phyloP scores from a whole-genome alignment of 768 basidiomycete species.

The Rhodotorula diobovata region DNA sequence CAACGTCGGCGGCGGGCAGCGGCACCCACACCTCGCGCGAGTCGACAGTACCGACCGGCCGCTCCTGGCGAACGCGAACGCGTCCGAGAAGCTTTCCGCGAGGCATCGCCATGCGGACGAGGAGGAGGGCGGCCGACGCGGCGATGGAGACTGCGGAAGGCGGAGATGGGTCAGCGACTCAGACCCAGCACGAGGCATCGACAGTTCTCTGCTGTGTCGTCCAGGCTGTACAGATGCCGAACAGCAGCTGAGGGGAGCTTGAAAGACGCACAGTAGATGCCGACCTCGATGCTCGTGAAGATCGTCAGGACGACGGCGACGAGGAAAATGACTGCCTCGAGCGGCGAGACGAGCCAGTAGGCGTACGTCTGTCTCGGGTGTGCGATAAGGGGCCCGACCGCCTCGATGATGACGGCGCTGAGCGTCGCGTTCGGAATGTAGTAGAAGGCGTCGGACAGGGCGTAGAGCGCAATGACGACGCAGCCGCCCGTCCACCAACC shows the following conservation, averaged over 20 bases:
- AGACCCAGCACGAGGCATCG: no score
- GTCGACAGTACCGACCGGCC: constrained; percentile 46
- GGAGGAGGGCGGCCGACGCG: constrained; percentile 71
- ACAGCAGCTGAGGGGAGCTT: not conserved
- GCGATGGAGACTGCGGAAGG: constrained; percentile 57
- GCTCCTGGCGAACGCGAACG: constrained; percentile 56
- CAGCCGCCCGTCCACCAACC: constrained; percentile 64
- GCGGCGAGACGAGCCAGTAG: constrained; percentile 88
- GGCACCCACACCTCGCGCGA: constrained; percentile 80
- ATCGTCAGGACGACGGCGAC: constrained; percentile 59
- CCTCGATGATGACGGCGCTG: constrained; percentile 74
- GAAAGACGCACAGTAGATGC: constrained; percentile 45
- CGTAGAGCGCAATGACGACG: constrained; percentile 11
- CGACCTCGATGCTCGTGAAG: constrained; percentile 85
- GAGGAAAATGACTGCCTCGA: constrained; percentile 56
- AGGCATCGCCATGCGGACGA: constrained; percentile 80
- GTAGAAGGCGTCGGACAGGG: constrained; percentile 25
- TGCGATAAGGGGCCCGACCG: constrained; percentile 62
- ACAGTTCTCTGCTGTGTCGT: no score
- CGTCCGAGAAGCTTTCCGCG: constrained; percentile 86
- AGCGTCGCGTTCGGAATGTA: constrained; percentile 55
- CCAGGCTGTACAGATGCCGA: no score
- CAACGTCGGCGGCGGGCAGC: constrained; percentile 54
- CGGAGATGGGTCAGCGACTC: not conserved
- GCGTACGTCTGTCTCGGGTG: constrained; percentile 73